Conservation (phyloP, 257 asterid genomes). For the Gentiana macrophylla region DNA sequence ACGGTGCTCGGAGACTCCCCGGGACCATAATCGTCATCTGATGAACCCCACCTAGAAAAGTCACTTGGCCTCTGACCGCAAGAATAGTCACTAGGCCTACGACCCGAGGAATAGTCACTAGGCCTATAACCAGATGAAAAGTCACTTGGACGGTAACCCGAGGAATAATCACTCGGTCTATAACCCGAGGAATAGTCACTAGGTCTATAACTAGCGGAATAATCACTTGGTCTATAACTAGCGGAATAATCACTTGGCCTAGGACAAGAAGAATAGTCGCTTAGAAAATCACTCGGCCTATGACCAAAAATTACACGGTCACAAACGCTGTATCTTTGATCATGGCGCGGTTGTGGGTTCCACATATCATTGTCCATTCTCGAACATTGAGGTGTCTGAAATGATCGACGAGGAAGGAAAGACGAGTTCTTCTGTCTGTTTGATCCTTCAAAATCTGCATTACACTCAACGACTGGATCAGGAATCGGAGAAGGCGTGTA, state of each 20-base stretch:
- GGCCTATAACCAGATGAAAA: constrained; percentile 68
- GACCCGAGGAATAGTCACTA: constrained; percentile 86
- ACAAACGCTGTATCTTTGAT: constrained; percentile 76
- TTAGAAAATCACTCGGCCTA: constrained; percentile 61
- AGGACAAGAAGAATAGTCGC: constrained; percentile 41
- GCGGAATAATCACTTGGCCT: constrained; percentile 71
- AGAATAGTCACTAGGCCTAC: constrained; percentile 45
- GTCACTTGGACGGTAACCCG: constrained; percentile 69
- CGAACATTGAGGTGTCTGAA: constrained; percentile 76
- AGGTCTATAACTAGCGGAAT: constrained; percentile 52
- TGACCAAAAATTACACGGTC: constrained; percentile 77
- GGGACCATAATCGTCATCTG: constrained; percentile 74
- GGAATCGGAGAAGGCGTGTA: constrained; percentile 92
- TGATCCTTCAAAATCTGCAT: constrained; percentile 92
- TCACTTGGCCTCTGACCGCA: constrained; percentile 75
- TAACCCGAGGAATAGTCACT: constrained; percentile 58
- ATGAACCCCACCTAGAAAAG: constrained; percentile 75
- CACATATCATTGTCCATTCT: constrained; percentile 59
- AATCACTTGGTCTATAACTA: constrained; percentile 49
- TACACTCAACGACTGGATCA: constrained; percentile 81
- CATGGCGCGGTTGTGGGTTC: constrained; percentile 60
- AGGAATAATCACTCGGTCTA: constrained; percentile 62
- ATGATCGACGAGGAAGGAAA: constrained; percentile 74
- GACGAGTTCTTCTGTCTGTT: constrained; percentile 56
- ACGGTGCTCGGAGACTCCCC: constrained; percentile 94